A percentile compares a stretch with the other conserved stretches of the same genome.
Evolutionary conservation across 768 basidiomycete genomes (phyloP).

Genomic region (Amyloporia xantha): DNA sequence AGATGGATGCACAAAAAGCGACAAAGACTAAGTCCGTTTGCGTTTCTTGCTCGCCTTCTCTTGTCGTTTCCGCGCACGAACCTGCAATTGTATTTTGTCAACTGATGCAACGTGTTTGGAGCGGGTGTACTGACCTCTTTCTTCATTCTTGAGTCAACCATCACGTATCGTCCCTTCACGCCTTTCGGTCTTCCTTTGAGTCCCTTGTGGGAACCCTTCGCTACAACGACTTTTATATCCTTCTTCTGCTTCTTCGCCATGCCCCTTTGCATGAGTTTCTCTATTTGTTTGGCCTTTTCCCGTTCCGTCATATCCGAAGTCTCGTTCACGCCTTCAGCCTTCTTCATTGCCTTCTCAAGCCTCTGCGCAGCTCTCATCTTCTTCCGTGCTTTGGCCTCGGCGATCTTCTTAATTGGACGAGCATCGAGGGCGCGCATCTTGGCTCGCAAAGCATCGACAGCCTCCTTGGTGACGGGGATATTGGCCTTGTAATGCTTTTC

Average conservation of each 20-base stretch:
- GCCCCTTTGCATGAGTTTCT: constrained; percentile 84
- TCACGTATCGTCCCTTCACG: constrained; percentile 89
- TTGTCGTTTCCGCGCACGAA: constrained; percentile 76
- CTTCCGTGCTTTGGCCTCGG: constrained; percentile 97
- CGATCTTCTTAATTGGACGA: constrained; percentile 97
- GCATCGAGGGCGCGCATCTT: constrained; percentile 93
- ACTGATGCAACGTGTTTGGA: neutral
- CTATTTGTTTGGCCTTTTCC: constrained; percentile 91
- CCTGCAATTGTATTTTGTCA: constrained; percentile 32
- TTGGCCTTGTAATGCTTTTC: constrained; percentile 88
- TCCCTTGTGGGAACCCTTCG: constrained; percentile 84
- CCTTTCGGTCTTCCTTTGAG: constrained; percentile 92
- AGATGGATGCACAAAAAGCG: neutral
- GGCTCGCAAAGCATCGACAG: constrained; percentile 74
- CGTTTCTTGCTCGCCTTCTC: constrained; percentile 69
- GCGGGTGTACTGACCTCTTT: constrained; percentile 61
- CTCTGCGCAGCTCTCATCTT: constrained; percentile 82
- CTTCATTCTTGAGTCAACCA: constrained; percentile 92
- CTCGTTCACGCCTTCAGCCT: constrained; percentile 87
- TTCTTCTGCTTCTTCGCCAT: constrained; percentile 61
- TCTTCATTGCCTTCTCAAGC: constrained; percentile 90
- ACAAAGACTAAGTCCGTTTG: constrained; percentile 29
- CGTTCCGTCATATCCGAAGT: constrained; percentile 89
- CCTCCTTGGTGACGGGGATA: constrained; percentile 96
- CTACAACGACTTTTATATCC: constrained; percentile 83